phyloP scores from a whole-genome alignment of 345 rosid genomes.

The Salix dunnii region DNA sequence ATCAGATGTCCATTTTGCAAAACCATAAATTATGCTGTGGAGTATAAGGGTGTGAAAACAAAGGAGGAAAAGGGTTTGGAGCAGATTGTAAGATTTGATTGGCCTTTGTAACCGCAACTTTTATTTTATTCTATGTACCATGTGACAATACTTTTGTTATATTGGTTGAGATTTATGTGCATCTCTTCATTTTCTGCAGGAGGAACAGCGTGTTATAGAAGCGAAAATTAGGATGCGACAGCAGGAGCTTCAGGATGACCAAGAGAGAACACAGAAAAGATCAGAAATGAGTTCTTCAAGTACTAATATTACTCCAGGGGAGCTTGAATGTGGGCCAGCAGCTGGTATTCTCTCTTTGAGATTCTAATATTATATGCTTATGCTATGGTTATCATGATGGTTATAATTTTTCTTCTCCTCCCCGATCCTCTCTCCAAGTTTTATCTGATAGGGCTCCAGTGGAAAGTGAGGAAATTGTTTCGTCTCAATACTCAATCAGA shows the following conservation, averaged over 20 bases:
- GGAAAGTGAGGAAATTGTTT: conserved; percentile 47
- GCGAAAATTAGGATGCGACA: conserved; percentile 87
- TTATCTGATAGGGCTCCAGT: conserved; percentile 40
- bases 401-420: conserved; percentile 2
- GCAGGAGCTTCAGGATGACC: conserved; percentile 84
- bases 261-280: conserved; percentile 78
- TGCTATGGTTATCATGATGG: neutral
- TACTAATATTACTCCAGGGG: conserved; percentile 42
- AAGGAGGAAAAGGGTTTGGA: conserved; percentile 97
- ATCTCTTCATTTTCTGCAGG: conserved; percentile 40
- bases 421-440: conserved; percentile 37
- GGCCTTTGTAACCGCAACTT: conserved; percentile 3
- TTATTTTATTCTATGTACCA: neutral
- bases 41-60: conserved; percentile 83
- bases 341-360: conserved; percentile 39
- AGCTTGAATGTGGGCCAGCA: conserved; percentile 48
- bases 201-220: conserved; percentile 96
- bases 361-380: neutral
- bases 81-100: conserved; percentile 67
- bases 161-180: neutral
- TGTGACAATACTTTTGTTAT: neutral
- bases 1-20: conserved; percentile 95
- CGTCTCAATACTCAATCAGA: conserved; percentile 45
- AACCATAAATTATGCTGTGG: conserved; percentile 93
- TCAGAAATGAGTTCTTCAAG: conserved; percentile 64